A percentile compares a stretch with the other conserved stretches of the same genome.
Evolutionary conservation across 176 grass and related monocot species (phyloP).

Genomic region (Raddia guianensis): DNA sequence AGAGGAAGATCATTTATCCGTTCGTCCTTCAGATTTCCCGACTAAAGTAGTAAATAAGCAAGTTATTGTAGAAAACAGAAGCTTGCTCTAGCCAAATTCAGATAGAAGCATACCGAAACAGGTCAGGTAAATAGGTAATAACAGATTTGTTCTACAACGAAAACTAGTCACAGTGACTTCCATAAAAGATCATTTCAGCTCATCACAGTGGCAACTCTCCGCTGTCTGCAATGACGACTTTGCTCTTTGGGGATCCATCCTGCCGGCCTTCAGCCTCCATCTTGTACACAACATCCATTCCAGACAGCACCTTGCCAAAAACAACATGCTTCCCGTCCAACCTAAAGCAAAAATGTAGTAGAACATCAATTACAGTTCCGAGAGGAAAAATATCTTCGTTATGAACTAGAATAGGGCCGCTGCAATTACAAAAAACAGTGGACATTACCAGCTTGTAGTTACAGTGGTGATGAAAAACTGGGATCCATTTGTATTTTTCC

Average conservation of each 20-base stretch:
- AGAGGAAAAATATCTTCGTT: background rate
- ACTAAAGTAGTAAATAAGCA: constrained; percentile 6
- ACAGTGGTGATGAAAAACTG: constrained; percentile 99
- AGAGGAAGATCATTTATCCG: background rate
- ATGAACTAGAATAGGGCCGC: background rate
- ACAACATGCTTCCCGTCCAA: constrained; percentile 97
- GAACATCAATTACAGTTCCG: background rate
- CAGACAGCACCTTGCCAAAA: constrained; percentile 94
- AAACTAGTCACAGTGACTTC: background rate
- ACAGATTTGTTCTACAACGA: constrained; percentile 10
- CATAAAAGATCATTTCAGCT: constrained; percentile 1
- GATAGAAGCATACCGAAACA: background rate
- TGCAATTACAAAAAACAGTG: background rate
- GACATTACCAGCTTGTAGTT: constrained; percentile 83
- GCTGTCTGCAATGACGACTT: constrained; percentile 74
- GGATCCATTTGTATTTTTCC: constrained; percentile 84
- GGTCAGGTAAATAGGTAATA: background rate
- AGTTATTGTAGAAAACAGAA: constrained; percentile 28
- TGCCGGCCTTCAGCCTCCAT: constrained; percentile 87
- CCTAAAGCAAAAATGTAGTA: constrained; percentile 40
- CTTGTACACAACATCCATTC: constrained; percentile 99
- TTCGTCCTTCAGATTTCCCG: constrained; percentile 5
- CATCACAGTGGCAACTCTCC: constrained; percentile 75
- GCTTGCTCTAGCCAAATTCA: background rate
- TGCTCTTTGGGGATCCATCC: constrained; percentile 78